Evolutionary conservation across 2,329 filamentous ascomycete species (phyloP).

Genomic region (Fusarium virguliforme): DNA sequence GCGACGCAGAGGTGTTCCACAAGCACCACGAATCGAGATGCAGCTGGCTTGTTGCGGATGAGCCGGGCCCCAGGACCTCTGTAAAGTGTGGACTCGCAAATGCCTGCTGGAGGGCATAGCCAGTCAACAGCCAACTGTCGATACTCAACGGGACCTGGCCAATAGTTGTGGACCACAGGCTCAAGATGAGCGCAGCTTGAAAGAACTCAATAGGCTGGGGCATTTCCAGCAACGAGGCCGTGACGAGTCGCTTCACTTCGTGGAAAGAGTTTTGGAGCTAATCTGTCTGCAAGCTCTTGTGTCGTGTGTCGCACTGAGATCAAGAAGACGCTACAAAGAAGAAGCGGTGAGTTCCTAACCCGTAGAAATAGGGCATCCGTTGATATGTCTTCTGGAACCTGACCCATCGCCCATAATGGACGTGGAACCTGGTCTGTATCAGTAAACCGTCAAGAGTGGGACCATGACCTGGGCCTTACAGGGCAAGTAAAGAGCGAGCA

Average conservation of each 20-base stretch:
- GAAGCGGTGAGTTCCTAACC: slow-evolving; percentile 40
- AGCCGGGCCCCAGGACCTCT: slow-evolving; percentile 2
- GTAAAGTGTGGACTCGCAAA: slow-evolving; percentile 45
- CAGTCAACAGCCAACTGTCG: slow-evolving; percentile 50
- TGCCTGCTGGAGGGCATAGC: slow-evolving; percentile 49
- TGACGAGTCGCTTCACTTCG: slow-evolving; percentile 45
- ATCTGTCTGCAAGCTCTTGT: slow-evolving; percentile 42
- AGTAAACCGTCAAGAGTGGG: neutral
- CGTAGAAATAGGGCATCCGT: slow-evolving; percentile 25
- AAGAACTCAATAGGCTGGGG: slow-evolving; percentile 47
- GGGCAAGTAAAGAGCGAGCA: slow-evolving; percentile 39
- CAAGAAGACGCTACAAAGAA: slow-evolving; percentile 48
- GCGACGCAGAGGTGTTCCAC: slow-evolving; percentile 52
- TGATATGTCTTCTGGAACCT: slow-evolving; percentile 40
- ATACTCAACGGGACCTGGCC: slow-evolving; percentile 50
- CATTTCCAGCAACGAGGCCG: slow-evolving; percentile 30
- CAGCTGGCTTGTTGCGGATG: neutral
- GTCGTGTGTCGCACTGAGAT: slow-evolving; percentile 50
- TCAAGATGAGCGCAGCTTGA: slow-evolving; percentile 47
- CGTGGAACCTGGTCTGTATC: slow-evolving; percentile 42
- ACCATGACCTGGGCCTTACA: slow-evolving; percentile 33
- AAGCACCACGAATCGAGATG: slow-evolving; percentile 44
- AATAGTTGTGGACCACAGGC: slow-evolving; percentile 51
- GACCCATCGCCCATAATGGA: slow-evolving; percentile 52
- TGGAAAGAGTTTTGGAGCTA: slow-evolving; percentile 48